Conservation (phyloP, 2,329 filamentous ascomycete species). For the Apiospora kogelbergensis region DNA sequence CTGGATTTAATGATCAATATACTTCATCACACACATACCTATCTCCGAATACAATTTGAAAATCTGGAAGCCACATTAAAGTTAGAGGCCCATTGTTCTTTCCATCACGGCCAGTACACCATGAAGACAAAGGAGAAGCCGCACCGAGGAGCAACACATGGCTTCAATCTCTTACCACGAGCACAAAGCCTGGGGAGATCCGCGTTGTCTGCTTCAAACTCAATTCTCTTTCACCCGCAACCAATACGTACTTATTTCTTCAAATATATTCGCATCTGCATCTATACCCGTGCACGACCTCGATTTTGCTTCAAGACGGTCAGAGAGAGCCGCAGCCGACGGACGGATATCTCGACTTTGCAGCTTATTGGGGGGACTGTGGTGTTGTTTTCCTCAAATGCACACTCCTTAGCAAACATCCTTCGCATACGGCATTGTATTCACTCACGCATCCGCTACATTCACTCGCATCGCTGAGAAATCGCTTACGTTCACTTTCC, state of each 20-base stretch:
- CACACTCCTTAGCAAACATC: not conserved
- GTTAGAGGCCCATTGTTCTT: not conserved
- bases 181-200: not conserved
- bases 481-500: too few relatives aligned
- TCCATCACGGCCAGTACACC: not conserved
- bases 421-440: not conserved
- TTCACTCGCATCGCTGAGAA: too few relatives aligned
- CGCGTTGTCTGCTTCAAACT: not conserved
- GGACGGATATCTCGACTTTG: not conserved
- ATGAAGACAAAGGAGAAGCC: not conserved
- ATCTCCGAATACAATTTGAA: not conserved
- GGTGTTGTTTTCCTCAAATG: not conserved
- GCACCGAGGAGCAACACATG: not conserved
- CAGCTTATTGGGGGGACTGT: not conserved
- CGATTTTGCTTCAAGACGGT: too few relatives aligned
- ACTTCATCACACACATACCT: not conserved
- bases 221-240: not conserved
- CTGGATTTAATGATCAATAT: not conserved
- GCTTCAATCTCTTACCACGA: not conserved
- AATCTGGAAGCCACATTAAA: not conserved
- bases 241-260: not conserved
- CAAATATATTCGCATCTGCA: not conserved
- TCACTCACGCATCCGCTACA: not conserved
- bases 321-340: not conserved
- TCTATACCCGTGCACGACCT: not conserved